Base-by-base conservation (phyloP, 1,139 yeast species). In the Entelexis sorbosivorans region DNA sequence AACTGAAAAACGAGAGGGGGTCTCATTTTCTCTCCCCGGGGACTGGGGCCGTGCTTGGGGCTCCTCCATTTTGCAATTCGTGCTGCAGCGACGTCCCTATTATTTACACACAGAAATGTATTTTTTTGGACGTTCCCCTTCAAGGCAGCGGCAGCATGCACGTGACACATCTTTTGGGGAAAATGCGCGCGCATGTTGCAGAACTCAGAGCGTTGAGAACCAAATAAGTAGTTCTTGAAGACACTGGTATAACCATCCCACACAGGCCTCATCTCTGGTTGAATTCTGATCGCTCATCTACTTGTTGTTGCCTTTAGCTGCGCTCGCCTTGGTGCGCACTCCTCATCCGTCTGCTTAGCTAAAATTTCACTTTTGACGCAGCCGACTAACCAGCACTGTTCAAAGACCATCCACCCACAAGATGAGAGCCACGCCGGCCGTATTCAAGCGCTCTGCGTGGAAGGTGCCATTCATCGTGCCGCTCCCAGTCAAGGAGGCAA, bases 381-480 rank as follows among this genome's bases (percentile, higher is more conserved):
- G 24, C 29, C 31, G 31, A 28, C 31, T 28, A 17, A 20, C 46
- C 28, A 6, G 31, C 36, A 33, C 36, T n/a, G 19, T 20, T n/a
- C 2, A 7, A 17, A 28, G 22, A 5, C 13, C 24, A 22, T 17
- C 11, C 22, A 7, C 44, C 22, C 6, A 14, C 36, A 33, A 42
- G 36, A 83, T 83, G 93, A 76, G 78, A 68, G 74, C 83, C 47
- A 66, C 82, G 32, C 63, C 78, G 54, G 65, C 70, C 47, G 67
- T 78, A 48, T 70, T 83, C 56, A 75, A 75, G 58, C 77, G 95
- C 62, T 81, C 94, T 0, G 86, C 82, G 13, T 85, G 95, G 95
- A 85, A 85, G 65, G 96, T 96, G 26, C 98, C 98, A 8, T 83
- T 82, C 64, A 82, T 91, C 56, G 97, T 89, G 19, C 96, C 97